Base-by-base conservation (phyloP, 2,329 filamentous ascomycete genomes). In the Monosporascus sp. region DNA sequence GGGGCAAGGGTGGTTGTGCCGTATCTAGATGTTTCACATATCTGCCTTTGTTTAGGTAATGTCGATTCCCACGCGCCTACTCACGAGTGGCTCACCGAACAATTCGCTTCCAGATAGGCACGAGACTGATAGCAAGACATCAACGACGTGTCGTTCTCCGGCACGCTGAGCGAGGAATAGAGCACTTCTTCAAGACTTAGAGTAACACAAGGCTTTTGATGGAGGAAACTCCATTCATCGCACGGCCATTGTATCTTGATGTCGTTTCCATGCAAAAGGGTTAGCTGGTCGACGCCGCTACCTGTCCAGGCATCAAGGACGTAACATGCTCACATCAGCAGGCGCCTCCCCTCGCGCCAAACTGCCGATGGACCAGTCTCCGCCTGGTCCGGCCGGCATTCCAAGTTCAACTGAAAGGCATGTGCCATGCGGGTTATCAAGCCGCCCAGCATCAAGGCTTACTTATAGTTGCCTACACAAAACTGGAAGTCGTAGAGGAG, bases 361-460 rank as follows among this genome's bases (percentile, higher is more conserved):
- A 37, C 7, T 16, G 16, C 34, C 7, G 34, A 37, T 37, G 34
- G 34, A 16, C 34, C 34, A 16, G 34, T 16, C 34, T 37, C 16
- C 7, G 34, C 34, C n/a, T n/a, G n/a, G 34, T 37, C 34, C 34
- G 34, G 34, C 34, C 14, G 14, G 7, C 7, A 65, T 45, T 74
- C 71, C 19, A 66, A 60, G 49, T 74, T 71, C 56, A 73, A 70
- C 49, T 72, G 70, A 7, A 74, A 60, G n/a, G 71, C 71, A 46
- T 73, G 71, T 2, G 71, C 71, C 71, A 73, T 73, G 34, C 71
- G 70, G 7, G 73, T 71, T 22, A 70, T 66, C 19, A 73, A 61
- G n/a, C 71, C 71, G 38, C 71, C 73, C 19, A 74, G 57, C 70
- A 74, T 73, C 37, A 73, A 64, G 19, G 71, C 71, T 49, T 73